phyloP scores from a whole-genome alignment of 805 yeast species.

The Saccharomycopsis vini region DNA sequence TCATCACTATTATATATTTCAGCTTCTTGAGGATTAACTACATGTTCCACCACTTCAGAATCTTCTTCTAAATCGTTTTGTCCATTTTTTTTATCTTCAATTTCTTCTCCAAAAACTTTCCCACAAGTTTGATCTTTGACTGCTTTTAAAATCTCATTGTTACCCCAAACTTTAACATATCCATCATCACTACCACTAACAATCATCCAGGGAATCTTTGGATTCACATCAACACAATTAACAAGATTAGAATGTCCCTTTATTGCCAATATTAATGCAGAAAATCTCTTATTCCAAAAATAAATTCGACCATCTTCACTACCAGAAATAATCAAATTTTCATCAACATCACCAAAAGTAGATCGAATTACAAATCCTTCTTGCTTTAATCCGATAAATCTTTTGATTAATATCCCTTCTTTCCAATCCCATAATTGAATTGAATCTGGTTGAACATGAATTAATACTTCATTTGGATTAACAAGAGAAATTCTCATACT shows the following conservation, averaged over 20 bases:
- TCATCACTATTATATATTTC: background rate
- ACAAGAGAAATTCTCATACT: constrained; percentile 49
- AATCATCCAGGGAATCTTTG: constrained; percentile 40
- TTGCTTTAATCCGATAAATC: constrained; percentile 66
- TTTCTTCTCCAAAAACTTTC: background rate
- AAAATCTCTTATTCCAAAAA: constrained; percentile 69
- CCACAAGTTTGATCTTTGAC: background rate
- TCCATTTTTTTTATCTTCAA: background rate
- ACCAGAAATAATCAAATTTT: constrained; percentile 68
- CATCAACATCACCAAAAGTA: constrained; percentile 68
- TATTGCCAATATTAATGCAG: constrained; percentile 52
- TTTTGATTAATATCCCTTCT: constrained; percentile 47
- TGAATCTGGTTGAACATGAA: constrained; percentile 67
- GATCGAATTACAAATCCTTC: constrained; percentile 63
- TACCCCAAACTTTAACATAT: constrained; percentile 60
- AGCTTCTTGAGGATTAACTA: no score
- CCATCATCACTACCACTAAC: constrained; percentile 85
- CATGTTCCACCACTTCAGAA: constrained; percentile 5
- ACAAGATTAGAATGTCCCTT: constrained; percentile 60
- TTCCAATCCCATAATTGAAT: constrained; percentile 74
- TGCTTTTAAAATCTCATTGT: background rate
- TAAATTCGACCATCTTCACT: constrained; percentile 73
- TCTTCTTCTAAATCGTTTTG: background rate
- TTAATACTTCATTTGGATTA: constrained; percentile 34
- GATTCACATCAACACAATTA: constrained; percentile 75